A percentile compares a stretch with the other conserved stretches of the same genome.
phyloP scores from a whole-genome alignment of 2,329 filamentous ascomycete species.

The Fusarium nisikadoi region DNA sequence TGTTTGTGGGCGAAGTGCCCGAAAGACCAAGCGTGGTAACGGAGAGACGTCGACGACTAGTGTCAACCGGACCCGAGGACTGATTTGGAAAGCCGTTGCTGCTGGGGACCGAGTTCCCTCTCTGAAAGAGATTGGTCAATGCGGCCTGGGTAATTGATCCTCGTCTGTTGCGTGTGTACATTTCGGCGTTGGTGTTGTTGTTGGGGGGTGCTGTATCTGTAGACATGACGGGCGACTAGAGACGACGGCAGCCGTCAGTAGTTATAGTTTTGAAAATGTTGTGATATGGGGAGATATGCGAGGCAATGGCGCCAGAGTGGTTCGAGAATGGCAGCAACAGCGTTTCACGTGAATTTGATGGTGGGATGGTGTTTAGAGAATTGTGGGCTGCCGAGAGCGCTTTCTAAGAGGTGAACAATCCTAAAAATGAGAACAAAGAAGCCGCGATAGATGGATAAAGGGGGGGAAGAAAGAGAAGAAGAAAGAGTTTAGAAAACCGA shows the following conservation, averaged over 20 bases:
- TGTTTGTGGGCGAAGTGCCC: conserved; percentile 71
- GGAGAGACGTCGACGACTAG: conserved; percentile 75
- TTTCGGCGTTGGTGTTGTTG: conserved; percentile 48
- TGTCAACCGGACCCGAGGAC: conserved; percentile 58
- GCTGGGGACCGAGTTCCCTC: conserved; percentile 63
- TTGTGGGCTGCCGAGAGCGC: conserved; percentile 37
- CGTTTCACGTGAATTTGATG: conserved; percentile 43
- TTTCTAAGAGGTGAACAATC: conserved; percentile 8
- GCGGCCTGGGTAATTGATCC: conserved; percentile 67
- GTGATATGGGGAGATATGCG: conserved; percentile 38
- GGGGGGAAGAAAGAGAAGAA: conserved; percentile 7
- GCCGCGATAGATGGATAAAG: conserved; percentile 17
- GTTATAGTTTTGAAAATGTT: conserved; percentile 44
- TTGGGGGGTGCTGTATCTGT: conserved; percentile 47
- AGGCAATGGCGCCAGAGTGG: conserved; percentile 43
- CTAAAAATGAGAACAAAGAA: conserved; percentile 25
- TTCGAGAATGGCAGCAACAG: conserved; percentile 41
- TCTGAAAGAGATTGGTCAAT: conserved; percentile 68
- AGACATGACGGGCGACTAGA: conserved; percentile 45
- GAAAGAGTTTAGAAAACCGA: conserved; percentile 21
- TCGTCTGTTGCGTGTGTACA: conserved; percentile 62
- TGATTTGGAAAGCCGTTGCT: conserved; percentile 55
- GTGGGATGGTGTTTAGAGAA: conserved; percentile 28
- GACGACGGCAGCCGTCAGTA: conserved; percentile 36
- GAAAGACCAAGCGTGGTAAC: conserved; percentile 80